Base-by-base conservation (phyloP, 2,329 filamentous ascomycete species). In the Huntiella omanensis region DNA sequence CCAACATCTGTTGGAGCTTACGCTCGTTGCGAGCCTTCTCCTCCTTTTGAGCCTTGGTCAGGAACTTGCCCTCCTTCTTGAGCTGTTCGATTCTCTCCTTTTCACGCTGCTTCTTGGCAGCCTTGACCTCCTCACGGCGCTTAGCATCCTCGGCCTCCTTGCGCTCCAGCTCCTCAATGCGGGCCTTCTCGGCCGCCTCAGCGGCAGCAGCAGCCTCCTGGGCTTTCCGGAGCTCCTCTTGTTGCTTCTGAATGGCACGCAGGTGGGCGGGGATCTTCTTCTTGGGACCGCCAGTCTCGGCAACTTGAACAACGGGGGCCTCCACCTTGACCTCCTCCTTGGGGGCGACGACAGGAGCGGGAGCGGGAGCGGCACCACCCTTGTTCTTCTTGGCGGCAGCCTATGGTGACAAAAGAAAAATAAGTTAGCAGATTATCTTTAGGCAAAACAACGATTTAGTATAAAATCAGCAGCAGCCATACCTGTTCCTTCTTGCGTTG, bases 401-500 rank as follows among this genome's bases (percentile, higher is more conserved):
- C 48, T 49, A 33, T 41, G 12, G n/a, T 28, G 22, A 7, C 7
- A 12, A 45, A 32, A 12, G 12, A 39, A 2, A 12, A 6, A 22
- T 40, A 32, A 33, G 34, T 32, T 6, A 15, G 12, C 37, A 17
- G 12, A 4, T 13, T 33, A 36, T n/a, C 22, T 7, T 17, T 5
- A 37, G 11, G 16, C 42, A 28, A 13, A 2, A 16, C 13, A n/a
- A 16, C n/a, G 22, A 42, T 13, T 17, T 8, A 47, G 40, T n/a
- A 41, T 5, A 40, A 15, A 16, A 34, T 16, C n/a, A 46, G 33
- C 39, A 43, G 12, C 50, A 40, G 17, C 37, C 37, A 37, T 55
- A 91, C 85, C 75, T 96, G 82, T 64, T 98, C 91, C 76, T 87
- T 98, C 69, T 98, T 98, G 54, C 87, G 74, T 66, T 91, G 83